phyloP scores from a whole-genome alignment of 192 early-diverging fungal genomes.

The Funneliformis geosporum region DNA sequence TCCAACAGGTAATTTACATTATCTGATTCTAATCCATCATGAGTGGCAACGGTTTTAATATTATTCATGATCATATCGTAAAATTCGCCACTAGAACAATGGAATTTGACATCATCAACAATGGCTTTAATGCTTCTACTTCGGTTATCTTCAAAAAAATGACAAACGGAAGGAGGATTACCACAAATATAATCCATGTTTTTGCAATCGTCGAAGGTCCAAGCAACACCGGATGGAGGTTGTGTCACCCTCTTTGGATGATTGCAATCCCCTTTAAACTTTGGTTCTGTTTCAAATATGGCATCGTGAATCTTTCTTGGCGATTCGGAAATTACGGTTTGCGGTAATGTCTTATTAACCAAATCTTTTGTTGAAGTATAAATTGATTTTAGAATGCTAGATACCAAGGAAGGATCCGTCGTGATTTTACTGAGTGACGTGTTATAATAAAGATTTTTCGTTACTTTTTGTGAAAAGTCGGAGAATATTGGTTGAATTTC shows the following conservation, averaged over 20 bases:
- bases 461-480: constrained; percentile 30
- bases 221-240: constrained; percentile 49
- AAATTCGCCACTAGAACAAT: not conserved
- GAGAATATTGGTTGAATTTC: constrained; percentile 30
- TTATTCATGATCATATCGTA: not conserved
- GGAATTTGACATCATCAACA: not conserved
- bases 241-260: constrained; percentile 48
- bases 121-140: not conserved
- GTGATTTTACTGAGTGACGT: too few species aligned
- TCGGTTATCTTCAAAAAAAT: constrained; percentile 24
- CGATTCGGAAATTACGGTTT: constrained; percentile 30
- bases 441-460: constrained; percentile 30
- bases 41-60: not conserved
- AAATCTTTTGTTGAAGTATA: constrained; percentile 37
- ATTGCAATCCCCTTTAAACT: constrained; percentile 63
- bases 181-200: constrained; percentile 62
- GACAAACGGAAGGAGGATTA: constrained; percentile 61
- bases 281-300: constrained; percentile 51
- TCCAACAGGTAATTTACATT: not conserved
- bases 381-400: not conserved
- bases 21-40: not conserved
- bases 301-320: constrained; percentile 42
- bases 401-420: too few species aligned
- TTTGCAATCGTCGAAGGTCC: constrained; percentile 54
- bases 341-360: constrained; percentile 28